Evolutionary conservation across 2,329 filamentous ascomycete genomes (phyloP), one percentile per base, ranked within the genome.

Genomic region (Arthrobotrys entomopaga): DNA sequence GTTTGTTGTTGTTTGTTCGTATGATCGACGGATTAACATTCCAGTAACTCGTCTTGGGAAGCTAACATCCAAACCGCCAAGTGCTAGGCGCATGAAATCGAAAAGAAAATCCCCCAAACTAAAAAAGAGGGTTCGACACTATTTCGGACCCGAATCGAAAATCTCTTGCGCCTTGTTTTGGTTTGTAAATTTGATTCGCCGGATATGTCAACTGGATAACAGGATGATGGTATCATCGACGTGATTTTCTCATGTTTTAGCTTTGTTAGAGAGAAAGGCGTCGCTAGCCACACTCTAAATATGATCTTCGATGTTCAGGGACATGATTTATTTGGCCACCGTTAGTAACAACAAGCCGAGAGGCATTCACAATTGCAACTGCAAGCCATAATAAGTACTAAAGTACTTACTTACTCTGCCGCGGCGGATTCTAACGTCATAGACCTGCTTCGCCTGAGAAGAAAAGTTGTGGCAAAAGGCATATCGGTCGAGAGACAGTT

Each of bases 311-410:
- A 19, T 10, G 42, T 46, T 46, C 42, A 46, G 16, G 42, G 5
- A 53, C 11, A 29, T 2, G 20, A 53, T n/a, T 13, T 10, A 15
- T n/a, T n/a, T n/a, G n/a, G n/a, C n/a, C n/a, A n/a, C 20, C 5
- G 24, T 26, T n/a, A 26, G 16, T 15, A 26, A 19, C 7, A 38
- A 53, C 22, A 20, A 15, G 13, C 24, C 24, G 22, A 57, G 58
- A 53, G 52, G 58, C 63, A 52, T 66, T 16, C 3, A n/a, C 16
- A 46, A 46, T 46, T 15, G 24, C 15, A 48, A 26, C 34, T 57
- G 65, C 58, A 70, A 58, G 65, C 57, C 65, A 58, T 59, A 38
- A 22, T n/a, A n/a, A n/a, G n/a, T n/a, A n/a, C n/a, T n/a, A n/a
- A n/a, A n/a, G n/a, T n/a, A n/a, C n/a, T n/a, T n/a, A n/a, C n/a